Conservation (phyloP, 169 alveolate species). For the Plasmodium vinckei region DNA sequence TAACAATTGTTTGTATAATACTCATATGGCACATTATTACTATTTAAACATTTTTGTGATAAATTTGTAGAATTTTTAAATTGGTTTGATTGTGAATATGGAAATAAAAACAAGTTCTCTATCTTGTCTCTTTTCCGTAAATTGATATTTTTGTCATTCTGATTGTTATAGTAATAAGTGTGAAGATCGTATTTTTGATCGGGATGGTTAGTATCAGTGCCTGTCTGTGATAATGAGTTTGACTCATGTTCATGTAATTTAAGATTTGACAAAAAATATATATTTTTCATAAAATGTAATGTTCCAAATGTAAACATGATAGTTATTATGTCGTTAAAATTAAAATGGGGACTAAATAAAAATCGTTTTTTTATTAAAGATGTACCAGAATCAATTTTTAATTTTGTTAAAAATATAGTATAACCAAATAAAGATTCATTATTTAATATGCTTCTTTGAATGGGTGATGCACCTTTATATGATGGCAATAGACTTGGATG, state of each 20-base stretch:
- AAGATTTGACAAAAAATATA: constrained; percentile 28
- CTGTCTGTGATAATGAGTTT: not conserved
- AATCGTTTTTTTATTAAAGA: constrained; percentile 30
- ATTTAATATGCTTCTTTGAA: constrained; percentile 73
- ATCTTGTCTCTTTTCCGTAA: not conserved
- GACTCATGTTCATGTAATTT: not conserved
- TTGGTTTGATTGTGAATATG: not conserved
- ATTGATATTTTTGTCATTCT: not conserved
- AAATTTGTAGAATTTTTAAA: not conserved
- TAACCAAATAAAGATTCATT: constrained; percentile 58
- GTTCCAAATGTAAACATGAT: constrained; percentile 52
- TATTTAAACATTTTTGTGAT: not conserved
- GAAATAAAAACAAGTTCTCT: not conserved
- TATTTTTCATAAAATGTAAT: constrained; percentile 29
- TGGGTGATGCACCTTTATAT: constrained; percentile 67
- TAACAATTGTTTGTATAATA: not conserved
- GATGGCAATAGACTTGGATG: constrained; percentile 72
- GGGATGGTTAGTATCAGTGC: not conserved
- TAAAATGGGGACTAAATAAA: constrained; percentile 20
- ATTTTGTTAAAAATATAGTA: constrained; percentile 37
- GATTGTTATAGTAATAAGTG: not conserved
- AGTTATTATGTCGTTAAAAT: constrained; percentile 70
- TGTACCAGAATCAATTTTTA: constrained; percentile 41
- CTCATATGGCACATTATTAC: not conserved
- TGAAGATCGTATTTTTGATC: not conserved